Base-by-base conservation (phyloP, 495 filamentous ascomycete genomes). In the Penicillium alfredii region DNA sequence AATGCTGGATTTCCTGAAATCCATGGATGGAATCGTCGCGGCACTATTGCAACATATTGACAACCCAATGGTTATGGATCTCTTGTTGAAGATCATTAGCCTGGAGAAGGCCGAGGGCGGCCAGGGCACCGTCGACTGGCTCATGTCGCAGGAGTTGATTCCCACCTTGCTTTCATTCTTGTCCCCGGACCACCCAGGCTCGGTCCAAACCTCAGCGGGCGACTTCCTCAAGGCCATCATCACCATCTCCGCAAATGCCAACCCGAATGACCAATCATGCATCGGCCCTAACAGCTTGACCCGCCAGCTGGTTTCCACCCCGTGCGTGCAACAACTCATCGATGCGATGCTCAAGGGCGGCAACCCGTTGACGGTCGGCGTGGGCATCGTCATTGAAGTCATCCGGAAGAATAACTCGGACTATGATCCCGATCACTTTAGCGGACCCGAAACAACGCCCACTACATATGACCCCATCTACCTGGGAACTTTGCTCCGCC, bases 401-500 rank as follows among this genome's bases (percentile, higher is more conserved):
- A 99, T 99, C 51, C 77, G 92, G 32, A 99, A 99, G 66, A 99
- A 99, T 53, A 99, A 99, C 53, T 97, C 93, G 1, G 92, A 99
- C 60, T 99, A 99, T 52, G 92, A 99, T 48, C 84, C 88, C 3
- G 93, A 97, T 45, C 81, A 84, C 44, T 74, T 84, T 28, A 71
- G 81, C 30, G 82, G 85, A 30, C 78, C 85, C 22, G 82, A 88
- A 41, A 74, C 84, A 7, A 62, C 77, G 34, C 88, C 89, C 3
- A 86, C 86, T 8, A 82, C 78, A 45, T 82, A 84, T 31, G 92
- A 99, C 53, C 93, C 92, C 4, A 99, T 99, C 37, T 99, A 97
- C 49, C 82, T 99, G 4, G 92, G 92, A 9, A 87, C 81, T 14
- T 69, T 97, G n/a, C 78, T 99, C 17, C 80, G 93, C 26, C 71